Conservation (phyloP, 257 asterid genomes). For the Solanum peruvianum region DNA sequence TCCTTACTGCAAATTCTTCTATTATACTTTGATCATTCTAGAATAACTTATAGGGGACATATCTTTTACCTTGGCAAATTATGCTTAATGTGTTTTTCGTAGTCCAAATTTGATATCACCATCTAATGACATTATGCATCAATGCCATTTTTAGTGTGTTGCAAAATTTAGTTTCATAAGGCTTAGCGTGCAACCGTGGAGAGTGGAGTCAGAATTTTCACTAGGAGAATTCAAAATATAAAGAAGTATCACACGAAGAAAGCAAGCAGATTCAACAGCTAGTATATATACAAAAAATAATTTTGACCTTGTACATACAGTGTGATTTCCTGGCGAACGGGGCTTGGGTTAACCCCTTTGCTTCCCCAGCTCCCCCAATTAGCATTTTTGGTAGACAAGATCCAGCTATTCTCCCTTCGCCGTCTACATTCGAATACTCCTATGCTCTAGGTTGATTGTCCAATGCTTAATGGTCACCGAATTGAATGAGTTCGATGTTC, state of each 20-base stretch:
- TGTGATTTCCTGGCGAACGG: not conserved
- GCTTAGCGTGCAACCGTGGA: not conserved
- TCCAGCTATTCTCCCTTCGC: not conserved
- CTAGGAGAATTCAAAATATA: not conserved
- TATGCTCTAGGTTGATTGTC: not conserved
- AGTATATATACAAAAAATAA: not conserved
- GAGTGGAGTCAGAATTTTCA: not conserved
- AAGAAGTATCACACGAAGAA: not conserved
- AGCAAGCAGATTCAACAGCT: not conserved
- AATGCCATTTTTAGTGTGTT: not conserved
- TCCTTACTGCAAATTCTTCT: not conserved
- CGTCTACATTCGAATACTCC: not conserved
- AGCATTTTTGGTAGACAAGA: not conserved
- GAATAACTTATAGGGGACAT: not conserved
- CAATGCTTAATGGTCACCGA: not conserved
- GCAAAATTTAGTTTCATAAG: not conserved
- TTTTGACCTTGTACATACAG: not conserved
- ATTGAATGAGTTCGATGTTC: not conserved
- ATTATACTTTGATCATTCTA: not conserved
- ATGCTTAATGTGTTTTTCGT: not conserved
- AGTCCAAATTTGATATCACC: not conserved
- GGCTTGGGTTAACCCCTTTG: not conserved
- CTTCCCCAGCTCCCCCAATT: not conserved
- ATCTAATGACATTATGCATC: not conserved
- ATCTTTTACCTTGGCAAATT: not conserved